Evolutionary conservation across 2,329 filamentous ascomycete species (phyloP).

Genomic region (Xylogone sp.): DNA sequence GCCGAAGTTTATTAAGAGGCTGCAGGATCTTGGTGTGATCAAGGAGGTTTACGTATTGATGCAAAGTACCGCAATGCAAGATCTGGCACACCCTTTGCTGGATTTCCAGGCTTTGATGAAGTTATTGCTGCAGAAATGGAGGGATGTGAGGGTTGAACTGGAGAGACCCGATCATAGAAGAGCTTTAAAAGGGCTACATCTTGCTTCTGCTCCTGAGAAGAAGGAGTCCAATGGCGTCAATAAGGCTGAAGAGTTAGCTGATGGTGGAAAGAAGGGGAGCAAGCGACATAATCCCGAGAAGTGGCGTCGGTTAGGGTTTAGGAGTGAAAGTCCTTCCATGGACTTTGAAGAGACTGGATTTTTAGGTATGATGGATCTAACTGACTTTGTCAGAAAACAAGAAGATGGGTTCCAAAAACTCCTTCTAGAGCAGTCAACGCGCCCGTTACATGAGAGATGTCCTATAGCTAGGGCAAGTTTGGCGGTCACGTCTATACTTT

Average conservation of each 20-base stretch:
- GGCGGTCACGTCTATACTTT: conserved; percentile 81
- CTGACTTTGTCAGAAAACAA: conserved; percentile 87
- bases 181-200: conserved; percentile 71
- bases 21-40: conserved; percentile 92
- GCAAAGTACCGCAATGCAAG: conserved; percentile 89
- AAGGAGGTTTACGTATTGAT: conserved; percentile 89
- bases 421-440: conserved; percentile 80
- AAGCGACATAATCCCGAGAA: conserved; percentile 81
- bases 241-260: conserved; percentile 29
- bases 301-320: conserved; percentile 89
- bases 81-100: conserved; percentile 81
- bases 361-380: conserved; percentile 94
- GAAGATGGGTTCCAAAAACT: conserved; percentile 92
- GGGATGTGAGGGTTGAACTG: conserved; percentile 76
- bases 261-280: conserved; percentile 54
- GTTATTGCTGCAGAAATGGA: conserved; percentile 82
- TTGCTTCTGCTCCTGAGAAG: conserved; percentile 71
- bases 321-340: conserved; percentile 78
- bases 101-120: conserved; percentile 95
- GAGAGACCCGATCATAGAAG: conserved; percentile 85
- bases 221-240: conserved; percentile 31
- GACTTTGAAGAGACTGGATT: conserved; percentile 88
- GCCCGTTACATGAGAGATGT: conserved; percentile 68
- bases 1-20: conserved; percentile 89
- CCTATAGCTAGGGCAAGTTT: conserved; percentile 85